A percentile compares a stretch with the other conserved stretches of the same genome.
These are phyloP conservation scores for Annulohypoxylon stygium DNA, from an alignment of 495 filamentous ascomycete genomes.

Conservation along the genomic window DNA sequence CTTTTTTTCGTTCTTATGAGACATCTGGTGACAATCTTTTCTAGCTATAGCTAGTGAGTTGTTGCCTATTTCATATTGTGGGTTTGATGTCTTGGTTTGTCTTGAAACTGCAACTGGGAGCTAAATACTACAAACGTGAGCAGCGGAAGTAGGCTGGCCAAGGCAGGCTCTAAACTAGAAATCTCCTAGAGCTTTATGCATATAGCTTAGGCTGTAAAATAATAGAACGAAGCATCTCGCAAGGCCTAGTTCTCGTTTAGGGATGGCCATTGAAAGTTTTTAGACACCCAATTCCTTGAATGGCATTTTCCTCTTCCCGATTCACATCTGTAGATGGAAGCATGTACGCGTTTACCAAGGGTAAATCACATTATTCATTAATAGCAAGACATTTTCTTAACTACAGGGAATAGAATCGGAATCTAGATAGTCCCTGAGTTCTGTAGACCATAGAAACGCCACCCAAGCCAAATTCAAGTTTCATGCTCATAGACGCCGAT, in stretches of 20 bases:
- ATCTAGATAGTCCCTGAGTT: slow-evolving; percentile 1
- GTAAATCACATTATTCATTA: slow-evolving; percentile 19
- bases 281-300: neutral
- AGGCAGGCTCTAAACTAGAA: neutral
- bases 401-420: slow-evolving; percentile 4
- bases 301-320: neutral
- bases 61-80: neutral
- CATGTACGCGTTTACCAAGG: neutral
- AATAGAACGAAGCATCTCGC: neutral
- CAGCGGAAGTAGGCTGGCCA: neutral
- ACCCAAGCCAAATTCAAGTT: slow-evolving; percentile 40
- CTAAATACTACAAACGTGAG: too few relatives aligned
- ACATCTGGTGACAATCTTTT: neutral
- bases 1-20: neutral
- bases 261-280: neutral
- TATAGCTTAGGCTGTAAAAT: neutral
- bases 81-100: neutral
- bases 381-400: slow-evolving; percentile 22
- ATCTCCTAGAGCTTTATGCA: neutral
- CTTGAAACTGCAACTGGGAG: neutral
- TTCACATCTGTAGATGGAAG: neutral
- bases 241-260: neutral
- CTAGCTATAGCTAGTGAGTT: neutral
- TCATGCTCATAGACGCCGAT: slow-evolving; percentile 45
- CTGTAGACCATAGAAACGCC: slow-evolving; percentile 41